Evolutionary conservation across 1,284 basidiomycete species (phyloP).

Genomic region (Ustilago loliicola): DNA sequence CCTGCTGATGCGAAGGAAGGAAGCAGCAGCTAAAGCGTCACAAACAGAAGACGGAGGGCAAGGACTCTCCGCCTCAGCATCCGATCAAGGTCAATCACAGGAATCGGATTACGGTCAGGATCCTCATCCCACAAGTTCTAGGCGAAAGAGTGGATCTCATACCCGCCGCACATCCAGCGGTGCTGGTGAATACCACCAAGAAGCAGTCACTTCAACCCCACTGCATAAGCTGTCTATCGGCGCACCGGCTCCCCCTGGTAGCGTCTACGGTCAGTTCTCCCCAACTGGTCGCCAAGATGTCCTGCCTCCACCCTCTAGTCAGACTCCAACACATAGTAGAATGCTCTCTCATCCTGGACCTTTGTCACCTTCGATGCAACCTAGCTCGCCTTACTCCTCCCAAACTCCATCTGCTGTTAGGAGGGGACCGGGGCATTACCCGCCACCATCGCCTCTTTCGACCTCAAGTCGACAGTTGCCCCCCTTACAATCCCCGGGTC

Average conservation of each 20-base stretch:
- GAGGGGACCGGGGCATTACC: constrained; percentile 21
- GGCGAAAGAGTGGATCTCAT: constrained; percentile 39
- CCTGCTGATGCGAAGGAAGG: constrained; percentile 69
- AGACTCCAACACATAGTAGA: constrained; percentile 39
- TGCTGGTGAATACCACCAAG: constrained; percentile 15
- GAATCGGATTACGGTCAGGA: constrained; percentile 48
- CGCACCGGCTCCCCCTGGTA: constrained; percentile 42
- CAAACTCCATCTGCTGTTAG: constrained; percentile 42
- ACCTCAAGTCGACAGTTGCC: constrained; percentile 31
- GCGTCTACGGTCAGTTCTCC: constrained; percentile 48
- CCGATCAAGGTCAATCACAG: constrained; percentile 49
- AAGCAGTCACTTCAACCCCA: constrained; percentile 39
- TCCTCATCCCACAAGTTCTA: constrained; percentile 5
- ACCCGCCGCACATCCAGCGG: constrained; percentile 16
- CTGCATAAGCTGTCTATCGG: constrained; percentile 55
- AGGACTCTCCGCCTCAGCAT: constrained; percentile 43
- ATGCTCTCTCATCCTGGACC: constrained; percentile 42
- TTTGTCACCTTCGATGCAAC: constrained; percentile 37
- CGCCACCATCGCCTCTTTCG: constrained; percentile 39
- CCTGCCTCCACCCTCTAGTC: constrained; percentile 13
- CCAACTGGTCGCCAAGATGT: constrained; percentile 18
- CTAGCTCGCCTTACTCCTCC: constrained; percentile 33
- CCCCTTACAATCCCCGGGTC: constrained; percentile 20
- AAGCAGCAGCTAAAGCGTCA: constrained; percentile 57
- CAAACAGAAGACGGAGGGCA: constrained; percentile 38